phyloP scores from a whole-genome alignment of 352 stramenopile species.

The Pythium plurisporium region DNA sequence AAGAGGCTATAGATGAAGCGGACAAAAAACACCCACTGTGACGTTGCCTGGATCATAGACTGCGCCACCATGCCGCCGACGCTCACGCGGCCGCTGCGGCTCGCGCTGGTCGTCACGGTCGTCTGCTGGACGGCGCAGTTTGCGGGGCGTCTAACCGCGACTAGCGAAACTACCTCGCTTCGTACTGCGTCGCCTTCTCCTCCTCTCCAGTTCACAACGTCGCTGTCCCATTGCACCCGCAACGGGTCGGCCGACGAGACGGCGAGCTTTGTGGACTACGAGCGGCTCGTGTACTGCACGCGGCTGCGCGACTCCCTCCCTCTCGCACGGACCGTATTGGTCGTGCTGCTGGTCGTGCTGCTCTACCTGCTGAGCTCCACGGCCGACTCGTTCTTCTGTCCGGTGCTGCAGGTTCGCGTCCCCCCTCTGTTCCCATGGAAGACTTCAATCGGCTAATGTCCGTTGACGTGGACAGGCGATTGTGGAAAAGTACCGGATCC shows the following conservation, averaged over 20 bases:
- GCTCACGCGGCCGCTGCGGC: slow-evolving; percentile 10
- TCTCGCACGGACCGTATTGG: slow-evolving; percentile 34
- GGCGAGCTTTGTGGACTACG: slow-evolving; percentile 64
- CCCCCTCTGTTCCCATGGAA: background rate
- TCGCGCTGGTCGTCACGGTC: background rate
- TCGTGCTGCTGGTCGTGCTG: slow-evolving; percentile 50
- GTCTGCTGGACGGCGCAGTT: background rate
- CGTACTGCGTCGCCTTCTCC: too few relatives aligned
- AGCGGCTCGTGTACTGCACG: slow-evolving; percentile 55
- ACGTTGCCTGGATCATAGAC: too few relatives aligned
- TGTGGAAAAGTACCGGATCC: slow-evolving; percentile 66
- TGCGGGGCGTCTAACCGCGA: background rate
- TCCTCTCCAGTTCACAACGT: too few relatives aligned
- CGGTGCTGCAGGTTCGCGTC: slow-evolving; percentile 44
- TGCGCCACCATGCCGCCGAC: too few relatives aligned
- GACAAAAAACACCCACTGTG: background rate
- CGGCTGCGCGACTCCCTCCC: slow-evolving; percentile 37
- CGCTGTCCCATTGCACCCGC: slow-evolving; percentile 1
- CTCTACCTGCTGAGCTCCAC: slow-evolving; percentile 80
- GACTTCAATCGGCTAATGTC: too few relatives aligned
- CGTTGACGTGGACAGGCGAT: slow-evolving; percentile 33
- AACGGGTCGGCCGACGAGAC: background rate
- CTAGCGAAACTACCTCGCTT: background rate
- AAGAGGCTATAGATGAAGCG: background rate
- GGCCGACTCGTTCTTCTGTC: slow-evolving; percentile 80